A percentile compares a stretch with the other conserved stretches of the same genome.
These are phyloP conservation scores for Collybiopsis luxurians DNA, from an alignment of 768 basidiomycete species.

Conservation along the genomic window DNA sequence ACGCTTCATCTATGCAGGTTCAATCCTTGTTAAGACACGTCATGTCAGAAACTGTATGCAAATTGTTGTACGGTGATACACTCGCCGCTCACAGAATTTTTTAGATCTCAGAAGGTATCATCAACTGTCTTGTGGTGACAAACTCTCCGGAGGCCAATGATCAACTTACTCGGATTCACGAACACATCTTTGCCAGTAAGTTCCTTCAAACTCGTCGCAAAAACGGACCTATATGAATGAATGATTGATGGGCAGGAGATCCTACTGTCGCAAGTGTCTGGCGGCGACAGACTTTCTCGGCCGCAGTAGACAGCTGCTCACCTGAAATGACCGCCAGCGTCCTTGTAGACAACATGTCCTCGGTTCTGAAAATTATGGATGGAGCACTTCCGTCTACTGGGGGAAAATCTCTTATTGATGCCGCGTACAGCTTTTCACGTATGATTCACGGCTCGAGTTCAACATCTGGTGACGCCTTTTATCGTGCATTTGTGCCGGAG, in stretches of 20 bases:
- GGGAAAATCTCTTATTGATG: conserved; percentile 60
- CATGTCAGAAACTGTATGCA: conserved; percentile 57
- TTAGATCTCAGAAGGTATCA: conserved; percentile 65
- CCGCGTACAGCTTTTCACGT: conserved; percentile 77
- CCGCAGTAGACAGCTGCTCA: conserved; percentile 76
- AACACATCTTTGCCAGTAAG: conserved; percentile 83
- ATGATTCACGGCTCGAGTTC: conserved; percentile 78
- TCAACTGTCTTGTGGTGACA: conserved; percentile 85
- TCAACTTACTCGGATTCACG: conserved; percentile 83
- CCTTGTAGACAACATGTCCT: conserved; percentile 69
- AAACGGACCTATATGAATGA: neutral
- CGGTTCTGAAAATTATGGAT: conserved; percentile 54
- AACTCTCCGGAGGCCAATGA: conserved; percentile 82
- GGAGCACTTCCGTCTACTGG: conserved; percentile 39
- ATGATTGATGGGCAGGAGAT: conserved; percentile 50
- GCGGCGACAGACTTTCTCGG: conserved; percentile 87
- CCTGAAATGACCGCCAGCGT: conserved; percentile 67
- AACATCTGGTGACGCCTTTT: conserved; percentile 70
- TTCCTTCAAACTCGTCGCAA: conserved; percentile 10
- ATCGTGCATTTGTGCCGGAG: conserved; percentile 85
- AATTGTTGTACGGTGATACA: too few species aligned
- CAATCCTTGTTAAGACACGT: conserved; percentile 81
- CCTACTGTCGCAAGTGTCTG: conserved; percentile 88
- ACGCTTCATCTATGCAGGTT: conserved; percentile 63
- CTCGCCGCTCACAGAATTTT: neutral